Percentiles rank a stretch among this genome's conserved stretches.
phyloP scores from a whole-genome alignment of 495 filamentous ascomycete genomes.

The Cudoniella acicularis region DNA sequence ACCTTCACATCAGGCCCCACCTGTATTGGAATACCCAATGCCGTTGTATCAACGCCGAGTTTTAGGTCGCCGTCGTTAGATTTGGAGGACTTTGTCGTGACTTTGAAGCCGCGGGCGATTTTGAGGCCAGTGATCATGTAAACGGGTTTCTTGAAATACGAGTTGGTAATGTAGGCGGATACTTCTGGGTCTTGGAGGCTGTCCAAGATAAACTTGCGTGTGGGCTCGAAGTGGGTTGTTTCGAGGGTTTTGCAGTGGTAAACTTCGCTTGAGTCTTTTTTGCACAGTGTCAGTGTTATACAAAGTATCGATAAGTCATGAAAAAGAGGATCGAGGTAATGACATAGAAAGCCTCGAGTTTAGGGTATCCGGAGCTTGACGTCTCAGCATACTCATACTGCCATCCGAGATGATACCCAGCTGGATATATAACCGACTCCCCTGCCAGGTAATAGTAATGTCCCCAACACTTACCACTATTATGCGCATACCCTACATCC shows the following conservation, averaged over 20 bases:
- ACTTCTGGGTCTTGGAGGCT: not conserved
- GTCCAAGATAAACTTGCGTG: not conserved
- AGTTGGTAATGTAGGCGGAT: not conserved
- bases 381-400: too few species aligned
- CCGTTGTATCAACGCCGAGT: not conserved
- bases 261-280: not conserved
- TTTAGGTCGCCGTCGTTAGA: not conserved
- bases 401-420: too few species aligned
- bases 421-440: too few species aligned
- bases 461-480: too few species aligned
- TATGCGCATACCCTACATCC: too few species aligned
- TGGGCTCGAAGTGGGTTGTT: conserved; percentile 1
- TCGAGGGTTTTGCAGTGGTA: not conserved
- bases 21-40: not conserved
- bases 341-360: too few species aligned
- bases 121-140: conserved; percentile 11
- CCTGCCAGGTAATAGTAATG: too few species aligned
- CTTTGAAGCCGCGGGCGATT: not conserved
- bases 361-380: too few species aligned
- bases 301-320: too few species aligned
- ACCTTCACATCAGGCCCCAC: not conserved
- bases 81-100: not conserved
- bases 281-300: too few species aligned
- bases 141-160: not conserved
- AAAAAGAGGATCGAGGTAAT: too few species aligned